Base-by-base conservation (phyloP, 306 rosid species). In the Vachellia pachyceras region DNA sequence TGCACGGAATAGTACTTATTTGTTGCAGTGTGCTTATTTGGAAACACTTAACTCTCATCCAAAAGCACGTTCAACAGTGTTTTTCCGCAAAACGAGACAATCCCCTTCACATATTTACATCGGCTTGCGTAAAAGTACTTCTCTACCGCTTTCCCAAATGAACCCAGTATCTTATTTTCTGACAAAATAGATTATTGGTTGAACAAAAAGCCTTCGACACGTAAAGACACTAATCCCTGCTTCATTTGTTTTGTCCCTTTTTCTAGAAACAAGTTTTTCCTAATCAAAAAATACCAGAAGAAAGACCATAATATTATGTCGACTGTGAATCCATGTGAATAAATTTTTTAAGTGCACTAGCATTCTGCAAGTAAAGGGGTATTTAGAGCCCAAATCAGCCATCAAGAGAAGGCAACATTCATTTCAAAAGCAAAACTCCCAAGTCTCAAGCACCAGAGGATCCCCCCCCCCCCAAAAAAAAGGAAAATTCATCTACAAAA, bases 341-440 rank as follows among this genome's bases (percentile, higher is more conserved):
- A 6, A 7, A 22, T 11, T 44, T 29, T n/a, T 50, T 44, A 18
- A 73, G 57, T 23, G 33, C 42, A 72, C 37, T 79, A 70, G 49
- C 77, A 69, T 69, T 69, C 46, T 79, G 37, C 15, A 7, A 18
- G 47, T 29, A 57, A 70, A 70, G 35, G 36, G 77, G 18, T 22
- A 44, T 55, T 35, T 66, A 40, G 39, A 65, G 25, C 40, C 69
- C 29, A 81, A 64, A 65, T 74, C 61, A 65, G 36, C 75, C 35
- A 22, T 29, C 64, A 41, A 63, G 55, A 45, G 61, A 22, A 45
- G 9, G 22, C 29, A 49, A 25, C 2, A 12, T 40, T 50, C 39
- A 64, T 72, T 63, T 72, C 37, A 39, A 80, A 79, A 23, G 33
- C 77, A 39, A 25, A 6, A 37, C 17, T 36, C 72, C 9, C 1